Base-by-base conservation (phyloP, 495 filamentous ascomycete genomes). In the Cryomyces antarcticus region DNA sequence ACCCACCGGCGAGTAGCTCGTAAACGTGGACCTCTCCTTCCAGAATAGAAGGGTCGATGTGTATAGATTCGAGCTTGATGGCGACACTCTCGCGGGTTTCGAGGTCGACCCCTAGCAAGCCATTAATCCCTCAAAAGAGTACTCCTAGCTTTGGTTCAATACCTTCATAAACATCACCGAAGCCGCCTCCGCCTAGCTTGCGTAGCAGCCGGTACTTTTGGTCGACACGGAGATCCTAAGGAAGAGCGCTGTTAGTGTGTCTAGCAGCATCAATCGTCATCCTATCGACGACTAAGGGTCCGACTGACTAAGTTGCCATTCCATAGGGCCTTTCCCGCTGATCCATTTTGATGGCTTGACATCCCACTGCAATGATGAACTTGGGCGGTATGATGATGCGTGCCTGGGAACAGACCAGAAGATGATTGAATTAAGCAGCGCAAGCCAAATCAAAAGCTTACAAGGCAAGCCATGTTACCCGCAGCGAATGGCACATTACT, bases 161-260 rank as follows among this genome's bases (percentile, higher is more conserved):
- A 55, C 49, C 46, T n/a, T 38, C 46, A 47, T 52, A 56, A 31
- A 59, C 55, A 30, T 43, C 28, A 39, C 57, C 52, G 39, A 54
- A 59, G 40, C 52, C 50, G 48, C 57, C 57, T 40, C 44, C 40
- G 42, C 52, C 57, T 34, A 57, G 55, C 50, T 49, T 56, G 31
- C 49, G 36, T 29, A 52, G 49, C 44, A 60, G 28, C 9, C 46
- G 45, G 45, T 54, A 53, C 46, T 50, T 53, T 43, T n/a, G 28
- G 33, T 27, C 30, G 31, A 43, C 37, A 6, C 41, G 41, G 28
- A 43, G 31, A 9, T 24, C 41, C 41, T 43, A 11, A 41, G 17
- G 17, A 24, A 24, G 17, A 24, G 17, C 17, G 17, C 17, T 24
- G 17, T 24, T 2, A 24, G 17, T 24, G 17, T 24, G 2, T 24